phyloP scores from a whole-genome alignment of 176 grass and related monocot species.

The Alopecurus myosuroides region DNA sequence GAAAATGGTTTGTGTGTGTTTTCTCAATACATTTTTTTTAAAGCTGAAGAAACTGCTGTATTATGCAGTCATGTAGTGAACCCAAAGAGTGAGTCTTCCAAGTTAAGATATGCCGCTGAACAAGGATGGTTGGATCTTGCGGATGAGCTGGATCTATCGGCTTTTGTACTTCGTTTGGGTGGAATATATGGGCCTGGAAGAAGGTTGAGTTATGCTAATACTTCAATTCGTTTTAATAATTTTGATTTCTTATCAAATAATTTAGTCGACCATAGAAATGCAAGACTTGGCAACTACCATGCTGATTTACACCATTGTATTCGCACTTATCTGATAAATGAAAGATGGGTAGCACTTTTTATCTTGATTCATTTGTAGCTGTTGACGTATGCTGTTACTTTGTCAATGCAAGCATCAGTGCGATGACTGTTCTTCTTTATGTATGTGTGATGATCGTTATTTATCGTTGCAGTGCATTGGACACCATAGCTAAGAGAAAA shows the following conservation, averaged over 20 bases:
- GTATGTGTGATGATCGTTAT: not conserved
- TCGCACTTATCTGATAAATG: not conserved
- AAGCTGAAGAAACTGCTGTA: conserved; percentile 10
- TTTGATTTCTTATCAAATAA: conserved; percentile 15
- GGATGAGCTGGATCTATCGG: conserved; percentile 40
- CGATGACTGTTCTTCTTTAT: not conserved
- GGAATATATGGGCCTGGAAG: conserved; percentile 95
- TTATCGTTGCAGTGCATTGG: conserved; percentile 68
- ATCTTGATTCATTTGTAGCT: not conserved
- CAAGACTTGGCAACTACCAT: not conserved
- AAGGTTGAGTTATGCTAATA: conserved; percentile 51
- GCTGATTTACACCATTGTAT: not conserved
- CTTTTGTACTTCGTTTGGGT: conserved; percentile 73
- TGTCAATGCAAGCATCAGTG: not conserved
- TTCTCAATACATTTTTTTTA: not conserved
- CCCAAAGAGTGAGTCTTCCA: conserved; percentile 52
- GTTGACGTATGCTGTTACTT: not conserved
- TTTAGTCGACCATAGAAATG: not conserved
- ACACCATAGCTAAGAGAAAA: conserved; percentile 69
- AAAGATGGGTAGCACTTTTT: not conserved
- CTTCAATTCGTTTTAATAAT: not conserved
- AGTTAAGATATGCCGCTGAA: conserved; percentile 67
- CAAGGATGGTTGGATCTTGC: conserved; percentile 61
- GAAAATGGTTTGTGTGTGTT: not conserved
- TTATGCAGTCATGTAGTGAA: conserved; percentile 59